These are phyloP conservation scores for Apiospora malaysiana DNA, from an alignment of 2,329 filamentous ascomycete genomes.

Conservation along the genomic window DNA sequence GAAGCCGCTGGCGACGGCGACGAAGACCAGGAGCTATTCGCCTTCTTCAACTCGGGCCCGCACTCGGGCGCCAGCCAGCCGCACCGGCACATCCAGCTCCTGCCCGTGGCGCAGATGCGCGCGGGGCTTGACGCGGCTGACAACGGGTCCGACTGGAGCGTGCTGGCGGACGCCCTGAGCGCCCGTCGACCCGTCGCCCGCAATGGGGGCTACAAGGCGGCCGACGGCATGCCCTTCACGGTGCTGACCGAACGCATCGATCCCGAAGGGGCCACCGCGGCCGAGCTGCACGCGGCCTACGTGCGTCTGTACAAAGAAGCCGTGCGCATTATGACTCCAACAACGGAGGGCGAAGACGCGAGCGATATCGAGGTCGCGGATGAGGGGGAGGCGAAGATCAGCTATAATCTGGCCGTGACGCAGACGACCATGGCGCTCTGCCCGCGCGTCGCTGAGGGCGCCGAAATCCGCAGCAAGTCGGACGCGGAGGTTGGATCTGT, in stretches of 20 bases:
- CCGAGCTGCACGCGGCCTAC: conserved; percentile 50
- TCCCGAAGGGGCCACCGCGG: conserved; percentile 38
- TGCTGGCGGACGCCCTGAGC: conserved; percentile 52
- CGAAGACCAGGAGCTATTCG: conserved; percentile 54
- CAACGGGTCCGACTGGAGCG: conserved; percentile 48
- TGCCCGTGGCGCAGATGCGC: conserved; percentile 69
- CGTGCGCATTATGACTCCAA: conserved; percentile 35
- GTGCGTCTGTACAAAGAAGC: conserved; percentile 54
- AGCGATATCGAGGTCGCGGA: conserved; percentile 42
- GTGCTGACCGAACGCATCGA: conserved; percentile 49
- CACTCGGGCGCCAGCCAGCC: conserved; percentile 75
- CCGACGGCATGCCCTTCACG: conserved; percentile 46
- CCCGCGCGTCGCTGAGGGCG: conserved; percentile 60
- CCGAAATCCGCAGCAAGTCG: conserved; percentile 32
- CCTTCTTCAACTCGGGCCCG: conserved; percentile 73
- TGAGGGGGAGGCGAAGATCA: conserved; percentile 56
- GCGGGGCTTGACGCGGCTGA: conserved; percentile 49
- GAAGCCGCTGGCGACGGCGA: not conserved
- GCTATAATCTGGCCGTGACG: conserved; percentile 70
- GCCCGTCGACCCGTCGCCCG: conserved; percentile 21
- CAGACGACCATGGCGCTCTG: conserved; percentile 57
- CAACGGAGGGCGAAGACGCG: conserved; percentile 29
- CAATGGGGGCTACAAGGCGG: not conserved
- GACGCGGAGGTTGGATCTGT: conserved; percentile 47
- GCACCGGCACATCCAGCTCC: conserved; percentile 74